phyloP scores from a whole-genome alignment of 768 basidiomycete species.

The Thelephora ganbajun region DNA sequence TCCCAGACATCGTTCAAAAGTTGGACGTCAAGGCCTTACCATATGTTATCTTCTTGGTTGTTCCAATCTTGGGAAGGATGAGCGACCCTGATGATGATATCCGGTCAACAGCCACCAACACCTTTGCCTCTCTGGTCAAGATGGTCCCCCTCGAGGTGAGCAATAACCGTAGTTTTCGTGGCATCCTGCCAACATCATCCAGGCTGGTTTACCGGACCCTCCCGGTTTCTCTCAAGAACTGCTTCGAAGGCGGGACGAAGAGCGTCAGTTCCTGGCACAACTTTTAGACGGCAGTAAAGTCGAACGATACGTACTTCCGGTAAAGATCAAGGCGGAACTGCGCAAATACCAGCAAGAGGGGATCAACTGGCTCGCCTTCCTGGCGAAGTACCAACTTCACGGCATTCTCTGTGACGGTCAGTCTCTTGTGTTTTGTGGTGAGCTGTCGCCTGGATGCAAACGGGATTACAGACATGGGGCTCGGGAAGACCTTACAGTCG shows the following conservation, averaged over 20 bases:
- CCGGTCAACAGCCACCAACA: conserved; percentile 89
- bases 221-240: conserved; percentile 83
- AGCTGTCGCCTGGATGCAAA: conserved; percentile 1
- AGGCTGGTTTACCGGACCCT: conserved; percentile 97
- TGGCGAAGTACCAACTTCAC: conserved; percentile 95
- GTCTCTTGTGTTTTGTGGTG: conserved; percentile 9
- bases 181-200: not conserved
- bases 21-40: conserved; percentile 91
- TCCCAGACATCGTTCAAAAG: conserved; percentile 74
- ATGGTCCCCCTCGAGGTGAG: conserved; percentile 94
- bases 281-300: conserved; percentile 92
- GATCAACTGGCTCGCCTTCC: conserved; percentile 96
- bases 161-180: not conserved
- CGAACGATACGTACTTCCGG: conserved; percentile 76
- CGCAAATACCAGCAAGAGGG: conserved; percentile 98
- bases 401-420: conserved; percentile 95
- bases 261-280: conserved; percentile 86
- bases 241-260: conserved; percentile 70
- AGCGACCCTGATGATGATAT: conserved; percentile 88
- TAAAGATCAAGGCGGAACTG: conserved; percentile 82
- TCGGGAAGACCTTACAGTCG: conserved; percentile 95
- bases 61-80: conserved; percentile 94
- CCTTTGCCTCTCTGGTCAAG: conserved; percentile 93
- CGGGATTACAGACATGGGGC: conserved; percentile 74
- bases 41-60: conserved; percentile 93